A percentile compares a stretch with the other conserved stretches of the same genome.
Conservation (phyloP, 1,284 basidiomycete species). For the Ustilago shanxiensis region DNA sequence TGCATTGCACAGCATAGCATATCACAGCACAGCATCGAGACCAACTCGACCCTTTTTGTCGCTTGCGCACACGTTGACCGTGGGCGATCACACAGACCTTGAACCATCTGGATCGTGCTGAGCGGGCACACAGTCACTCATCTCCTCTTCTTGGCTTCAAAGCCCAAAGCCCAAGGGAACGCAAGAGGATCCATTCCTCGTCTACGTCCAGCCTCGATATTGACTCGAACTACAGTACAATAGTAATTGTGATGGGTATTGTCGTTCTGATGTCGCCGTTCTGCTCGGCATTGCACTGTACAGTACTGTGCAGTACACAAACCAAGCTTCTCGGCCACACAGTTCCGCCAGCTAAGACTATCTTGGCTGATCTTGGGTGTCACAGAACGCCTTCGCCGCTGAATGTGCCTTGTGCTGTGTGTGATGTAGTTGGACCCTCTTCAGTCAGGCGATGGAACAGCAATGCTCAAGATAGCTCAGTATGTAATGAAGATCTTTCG, state of each 20-base stretch:
- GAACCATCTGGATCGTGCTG: not conserved
- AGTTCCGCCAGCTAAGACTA: not conserved
- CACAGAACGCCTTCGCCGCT: too few relatives aligned
- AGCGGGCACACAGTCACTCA: not conserved
- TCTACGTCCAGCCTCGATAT: not conserved
- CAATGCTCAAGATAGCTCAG: not conserved
- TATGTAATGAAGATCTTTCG: conserved; percentile 15
- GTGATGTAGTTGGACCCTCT: not conserved
- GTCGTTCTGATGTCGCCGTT: too few relatives aligned
- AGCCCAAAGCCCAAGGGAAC: not conserved
- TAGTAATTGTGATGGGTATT: too few relatives aligned
- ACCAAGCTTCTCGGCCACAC: too few relatives aligned
- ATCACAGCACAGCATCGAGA: not conserved
- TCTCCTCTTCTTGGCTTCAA: not conserved
- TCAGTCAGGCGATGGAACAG: not conserved
- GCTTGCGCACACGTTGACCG: not conserved
- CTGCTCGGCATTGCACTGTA: too few relatives aligned
- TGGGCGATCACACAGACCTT: not conserved
- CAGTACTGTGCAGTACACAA: too few relatives aligned
- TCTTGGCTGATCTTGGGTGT: too few relatives aligned
- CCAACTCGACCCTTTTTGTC: not conserved
- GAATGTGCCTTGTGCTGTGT: too few relatives aligned
- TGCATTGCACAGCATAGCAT: too few relatives aligned
- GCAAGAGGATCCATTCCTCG: not conserved
- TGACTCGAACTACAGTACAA: too few relatives aligned